Evolutionary conservation across 2,329 filamentous ascomycete species (phyloP).

Genomic region (Xylaria sp.): DNA sequence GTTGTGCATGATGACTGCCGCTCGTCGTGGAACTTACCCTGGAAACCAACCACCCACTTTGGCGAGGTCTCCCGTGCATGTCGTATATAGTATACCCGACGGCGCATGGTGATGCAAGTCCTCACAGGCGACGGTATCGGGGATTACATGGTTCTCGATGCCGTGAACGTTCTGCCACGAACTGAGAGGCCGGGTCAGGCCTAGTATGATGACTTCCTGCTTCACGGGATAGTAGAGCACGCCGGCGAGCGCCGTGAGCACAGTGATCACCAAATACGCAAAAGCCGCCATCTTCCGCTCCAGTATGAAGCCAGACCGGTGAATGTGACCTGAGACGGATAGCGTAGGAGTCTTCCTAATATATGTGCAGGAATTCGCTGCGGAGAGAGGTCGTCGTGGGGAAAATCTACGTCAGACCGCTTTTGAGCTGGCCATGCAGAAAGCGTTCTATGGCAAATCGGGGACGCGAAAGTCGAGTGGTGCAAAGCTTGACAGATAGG

Average conservation of each 20-base stretch:
- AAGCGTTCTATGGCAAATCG: no score
- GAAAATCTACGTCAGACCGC: neutral
- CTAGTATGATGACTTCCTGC: slow-evolving; percentile 19
- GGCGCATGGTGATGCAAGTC: slow-evolving; percentile 59
- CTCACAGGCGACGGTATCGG: slow-evolving; percentile 60
- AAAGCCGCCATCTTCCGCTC: slow-evolving; percentile 25
- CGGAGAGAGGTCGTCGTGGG: neutral
- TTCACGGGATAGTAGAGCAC: slow-evolving; percentile 26
- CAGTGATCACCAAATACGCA: slow-evolving; percentile 18
- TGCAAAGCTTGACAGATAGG: no score
- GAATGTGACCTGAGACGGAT: neutral
- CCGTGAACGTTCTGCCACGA: slow-evolving; percentile 27
- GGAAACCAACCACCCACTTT: slow-evolving; percentile 29
- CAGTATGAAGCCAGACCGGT: neutral
- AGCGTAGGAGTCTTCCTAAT: slow-evolving; percentile 25
- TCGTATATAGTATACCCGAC: slow-evolving; percentile 55
- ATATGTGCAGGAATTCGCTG: neutral
- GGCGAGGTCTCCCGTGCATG: slow-evolving; percentile 51
- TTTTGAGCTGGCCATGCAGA: no score
- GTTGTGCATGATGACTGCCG: slow-evolving; percentile 46
- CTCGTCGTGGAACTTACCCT: slow-evolving; percentile 21
- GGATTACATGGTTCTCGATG: slow-evolving; percentile 40
- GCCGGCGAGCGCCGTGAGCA: slow-evolving; percentile 24
- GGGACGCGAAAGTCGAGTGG: no score
- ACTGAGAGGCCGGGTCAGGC: slow-evolving; percentile 20